Percentiles rank a stretch among this genome's conserved stretches.
These are phyloP conservation scores for Pleurotus tuber-regium DNA, from an alignment of 768 basidiomycete genomes.

Conservation along the genomic window DNA sequence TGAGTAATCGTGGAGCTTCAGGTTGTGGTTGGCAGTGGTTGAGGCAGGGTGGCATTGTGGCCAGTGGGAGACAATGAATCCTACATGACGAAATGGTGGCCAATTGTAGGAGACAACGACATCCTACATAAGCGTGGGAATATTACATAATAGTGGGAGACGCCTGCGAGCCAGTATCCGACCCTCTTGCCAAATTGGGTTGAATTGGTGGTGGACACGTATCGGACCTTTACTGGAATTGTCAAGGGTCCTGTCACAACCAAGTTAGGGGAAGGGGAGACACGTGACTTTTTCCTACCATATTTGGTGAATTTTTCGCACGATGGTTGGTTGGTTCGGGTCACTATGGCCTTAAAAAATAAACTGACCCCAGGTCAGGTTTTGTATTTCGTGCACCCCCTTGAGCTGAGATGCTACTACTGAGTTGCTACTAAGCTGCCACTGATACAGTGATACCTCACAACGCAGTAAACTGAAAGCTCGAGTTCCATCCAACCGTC, in stretches of 20 bases:
- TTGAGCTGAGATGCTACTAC: too few relatives aligned
- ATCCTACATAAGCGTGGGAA: not conserved
- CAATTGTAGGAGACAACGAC: not conserved
- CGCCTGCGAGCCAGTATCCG: not conserved
- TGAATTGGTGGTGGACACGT: not conserved
- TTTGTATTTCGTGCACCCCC: too few relatives aligned
- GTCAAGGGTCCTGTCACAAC: not conserved
- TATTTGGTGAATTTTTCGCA: too few relatives aligned
- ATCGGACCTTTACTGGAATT: not conserved
- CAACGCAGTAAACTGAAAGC: too few relatives aligned
- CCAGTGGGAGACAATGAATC: not conserved
- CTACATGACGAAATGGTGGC: not conserved
- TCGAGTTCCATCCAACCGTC: too few relatives aligned
- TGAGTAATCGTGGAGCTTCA: not conserved
- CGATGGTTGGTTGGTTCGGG: too few relatives aligned
- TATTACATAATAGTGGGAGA: conserved; percentile 1
- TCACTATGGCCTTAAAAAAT: too few relatives aligned
- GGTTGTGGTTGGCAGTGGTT: not conserved
- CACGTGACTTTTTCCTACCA: too few relatives aligned
- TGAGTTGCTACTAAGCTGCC: too few relatives aligned
- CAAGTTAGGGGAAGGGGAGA: too few relatives aligned
- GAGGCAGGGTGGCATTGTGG: not conserved
- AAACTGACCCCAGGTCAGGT: too few relatives aligned
- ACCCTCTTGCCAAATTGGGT: conserved; percentile 2
- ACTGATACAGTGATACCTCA: too few relatives aligned